Evolutionary conservation across 2,329 filamentous ascomycete genomes (phyloP).

Genomic region (Cordyceps cateniannulata): DNA sequence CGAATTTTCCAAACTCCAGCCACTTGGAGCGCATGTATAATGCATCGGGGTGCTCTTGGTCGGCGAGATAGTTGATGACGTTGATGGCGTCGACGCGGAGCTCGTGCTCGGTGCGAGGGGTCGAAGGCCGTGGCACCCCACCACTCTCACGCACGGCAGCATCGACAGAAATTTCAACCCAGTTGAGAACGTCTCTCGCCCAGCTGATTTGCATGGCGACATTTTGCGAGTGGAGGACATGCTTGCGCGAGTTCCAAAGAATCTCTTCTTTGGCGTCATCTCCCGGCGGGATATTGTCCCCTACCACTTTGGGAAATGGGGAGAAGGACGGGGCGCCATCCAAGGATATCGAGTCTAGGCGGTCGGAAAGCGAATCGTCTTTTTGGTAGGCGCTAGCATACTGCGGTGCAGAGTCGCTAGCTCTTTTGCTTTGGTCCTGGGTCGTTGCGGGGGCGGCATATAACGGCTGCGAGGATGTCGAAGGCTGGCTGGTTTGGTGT

Average conservation of each 20-base stretch:
- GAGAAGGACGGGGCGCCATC: conserved; percentile 69
- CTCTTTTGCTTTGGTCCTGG: conserved; percentile 25
- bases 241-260: conserved; percentile 73
- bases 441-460: conserved; percentile 26
- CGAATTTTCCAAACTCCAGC: conserved; percentile 97
- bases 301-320: conserved; percentile 80
- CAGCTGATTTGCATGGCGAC: conserved; percentile 94
- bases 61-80: conserved; percentile 82
- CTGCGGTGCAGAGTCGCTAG: neutral
- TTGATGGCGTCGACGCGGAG: conserved; percentile 83
- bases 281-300: conserved; percentile 84
- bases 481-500: conserved; percentile 17
- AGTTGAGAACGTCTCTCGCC: conserved; percentile 87
- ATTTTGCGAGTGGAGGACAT: conserved; percentile 88
- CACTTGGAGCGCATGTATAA: conserved; percentile 94
- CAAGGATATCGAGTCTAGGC: conserved; percentile 39
- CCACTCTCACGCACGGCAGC: conserved; percentile 60
- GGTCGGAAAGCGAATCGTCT: conserved; percentile 28
- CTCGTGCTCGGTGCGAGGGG: conserved; percentile 83
- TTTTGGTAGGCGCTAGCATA: conserved; percentile 30
- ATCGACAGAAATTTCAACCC: conserved; percentile 77
- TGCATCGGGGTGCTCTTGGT: conserved; percentile 88
- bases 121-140: conserved; percentile 56
- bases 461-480: conserved; percentile 18
- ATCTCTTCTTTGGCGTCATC: conserved; percentile 92